Conservation (phyloP, 1,284 basidiomycete species). For the Meira nashicola region DNA sequence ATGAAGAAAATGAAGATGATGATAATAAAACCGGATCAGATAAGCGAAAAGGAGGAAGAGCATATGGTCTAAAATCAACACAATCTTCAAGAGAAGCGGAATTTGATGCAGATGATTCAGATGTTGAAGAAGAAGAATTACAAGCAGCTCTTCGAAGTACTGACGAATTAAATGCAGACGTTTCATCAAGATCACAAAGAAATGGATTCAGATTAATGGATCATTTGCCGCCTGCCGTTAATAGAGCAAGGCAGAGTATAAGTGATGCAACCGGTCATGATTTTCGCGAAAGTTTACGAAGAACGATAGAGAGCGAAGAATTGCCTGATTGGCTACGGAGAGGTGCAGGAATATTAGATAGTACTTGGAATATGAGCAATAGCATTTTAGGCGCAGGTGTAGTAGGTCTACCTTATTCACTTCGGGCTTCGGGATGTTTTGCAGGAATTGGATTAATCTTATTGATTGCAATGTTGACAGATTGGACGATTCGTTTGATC, state of each 20-base stretch:
- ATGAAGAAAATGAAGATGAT: not conserved
- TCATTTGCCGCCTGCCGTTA: constrained; percentile 16
- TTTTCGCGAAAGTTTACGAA: constrained; percentile 28
- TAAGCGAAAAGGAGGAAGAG: not conserved
- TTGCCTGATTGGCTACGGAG: constrained; percentile 54
- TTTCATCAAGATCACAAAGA: constrained; percentile 13
- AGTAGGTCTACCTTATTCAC: constrained; percentile 74
- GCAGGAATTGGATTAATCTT: constrained; percentile 76
- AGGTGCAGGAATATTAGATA: constrained; percentile 75
- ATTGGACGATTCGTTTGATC: constrained; percentile 97
- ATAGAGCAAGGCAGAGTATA: constrained; percentile 17
- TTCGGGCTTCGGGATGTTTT: constrained; percentile 87
- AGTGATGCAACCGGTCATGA: constrained; percentile 31
- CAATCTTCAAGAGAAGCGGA: constrained; percentile 49
- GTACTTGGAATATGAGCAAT: constrained; percentile 90
- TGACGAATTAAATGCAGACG: not conserved
- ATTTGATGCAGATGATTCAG: constrained; percentile 49
- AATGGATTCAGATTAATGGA: constrained; percentile 19
- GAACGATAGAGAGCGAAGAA: constrained; percentile 52
- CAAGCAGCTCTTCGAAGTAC: constrained; percentile 7
- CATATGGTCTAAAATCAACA: constrained; percentile 36
- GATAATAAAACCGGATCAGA: too few species aligned
- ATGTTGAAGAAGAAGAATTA: constrained; percentile 25
- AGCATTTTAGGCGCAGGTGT: constrained; percentile 87
- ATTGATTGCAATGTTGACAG: constrained; percentile 75